Evolutionary conservation across 345 rosid species (phyloP).

Genomic region (Eucalyptus microcorys): DNA sequence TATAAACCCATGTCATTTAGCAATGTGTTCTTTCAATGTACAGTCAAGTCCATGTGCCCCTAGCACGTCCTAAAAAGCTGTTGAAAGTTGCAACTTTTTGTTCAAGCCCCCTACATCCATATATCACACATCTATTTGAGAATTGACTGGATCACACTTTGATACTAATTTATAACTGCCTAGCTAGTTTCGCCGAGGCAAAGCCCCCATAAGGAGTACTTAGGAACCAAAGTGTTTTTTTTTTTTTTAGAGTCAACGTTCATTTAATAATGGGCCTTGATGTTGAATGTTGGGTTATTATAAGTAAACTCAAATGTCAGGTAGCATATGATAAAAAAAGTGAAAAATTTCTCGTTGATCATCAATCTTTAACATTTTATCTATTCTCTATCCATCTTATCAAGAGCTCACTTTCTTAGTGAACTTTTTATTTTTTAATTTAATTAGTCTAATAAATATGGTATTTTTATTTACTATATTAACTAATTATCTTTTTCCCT

Average conservation of each 20-base stretch:
- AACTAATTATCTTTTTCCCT: neutral
- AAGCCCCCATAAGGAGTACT: neutral
- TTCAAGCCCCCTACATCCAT: neutral
- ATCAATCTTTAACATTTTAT: neutral
- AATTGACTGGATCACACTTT: neutral
- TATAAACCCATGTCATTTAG: neutral
- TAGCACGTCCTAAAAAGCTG: rapidly evolving
- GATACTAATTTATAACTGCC: neutral
- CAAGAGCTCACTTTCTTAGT: neutral
- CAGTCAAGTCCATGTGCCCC: neutral
- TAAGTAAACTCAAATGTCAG: neutral
- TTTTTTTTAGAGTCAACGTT: neutral
- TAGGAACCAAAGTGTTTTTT: neutral
- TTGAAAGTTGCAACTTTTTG: neutral
- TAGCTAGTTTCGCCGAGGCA: neutral
- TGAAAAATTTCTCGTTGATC: neutral
- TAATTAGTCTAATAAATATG: neutral
- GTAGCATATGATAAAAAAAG: neutral
- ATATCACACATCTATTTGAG: neutral
- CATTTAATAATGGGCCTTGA: neutral
- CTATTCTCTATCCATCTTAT: neutral
- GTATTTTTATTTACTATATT: neutral
- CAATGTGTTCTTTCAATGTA: neutral
- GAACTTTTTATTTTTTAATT: too few relatives aligned
- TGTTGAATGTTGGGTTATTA: neutral